These are phyloP conservation scores for Cladophialophora immunda DNA, from an alignment of 2,329 filamentous ascomycete genomes.

Conservation along the genomic window DNA sequence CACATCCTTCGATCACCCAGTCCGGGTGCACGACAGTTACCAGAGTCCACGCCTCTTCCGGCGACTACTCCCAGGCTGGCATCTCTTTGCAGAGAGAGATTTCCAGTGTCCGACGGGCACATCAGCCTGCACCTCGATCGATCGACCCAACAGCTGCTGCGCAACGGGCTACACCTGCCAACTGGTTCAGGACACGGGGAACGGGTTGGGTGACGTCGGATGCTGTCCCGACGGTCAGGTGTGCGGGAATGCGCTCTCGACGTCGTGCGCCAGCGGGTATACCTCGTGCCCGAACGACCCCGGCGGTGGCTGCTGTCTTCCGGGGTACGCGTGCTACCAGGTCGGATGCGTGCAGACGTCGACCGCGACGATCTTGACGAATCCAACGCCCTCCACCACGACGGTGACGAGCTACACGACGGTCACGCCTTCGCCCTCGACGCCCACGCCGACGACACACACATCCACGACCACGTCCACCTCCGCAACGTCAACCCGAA, in stretches of 20 bases:
- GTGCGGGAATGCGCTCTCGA: conserved; percentile 61
- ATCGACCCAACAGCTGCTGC: conserved; percentile 68
- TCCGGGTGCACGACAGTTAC: conserved; percentile 24
- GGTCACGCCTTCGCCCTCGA: conserved; percentile 27
- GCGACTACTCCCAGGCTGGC: conserved; percentile 26
- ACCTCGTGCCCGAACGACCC: conserved; percentile 61
- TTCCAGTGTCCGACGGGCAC: conserved; percentile 68
- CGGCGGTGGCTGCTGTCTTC: conserved; percentile 70
- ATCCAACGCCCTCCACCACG: conserved; percentile 31
- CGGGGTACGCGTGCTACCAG: conserved; percentile 65
- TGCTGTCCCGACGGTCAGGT: conserved; percentile 65
- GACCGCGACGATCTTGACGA: conserved; percentile 39
- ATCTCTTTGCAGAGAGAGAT: conserved; percentile 48
- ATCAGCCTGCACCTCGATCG: conserved; percentile 62
- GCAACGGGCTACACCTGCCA: conserved; percentile 62
- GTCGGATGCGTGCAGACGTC: conserved; percentile 60
- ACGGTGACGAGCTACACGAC: conserved; percentile 42
- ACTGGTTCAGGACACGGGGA: conserved; percentile 60
- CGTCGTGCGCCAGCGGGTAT: conserved; percentile 61
- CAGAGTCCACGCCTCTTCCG: conserved; percentile 16
- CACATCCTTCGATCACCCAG: conserved; percentile 24
- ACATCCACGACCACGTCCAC: conserved; percentile 39
- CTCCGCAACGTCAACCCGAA: conserved; percentile 35
- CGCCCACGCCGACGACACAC: conserved; percentile 44
- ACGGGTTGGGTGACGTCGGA: conserved; percentile 64